Conservation (phyloP, 2,329 filamentous ascomycete genomes). For the Orbilia quercus region DNA sequence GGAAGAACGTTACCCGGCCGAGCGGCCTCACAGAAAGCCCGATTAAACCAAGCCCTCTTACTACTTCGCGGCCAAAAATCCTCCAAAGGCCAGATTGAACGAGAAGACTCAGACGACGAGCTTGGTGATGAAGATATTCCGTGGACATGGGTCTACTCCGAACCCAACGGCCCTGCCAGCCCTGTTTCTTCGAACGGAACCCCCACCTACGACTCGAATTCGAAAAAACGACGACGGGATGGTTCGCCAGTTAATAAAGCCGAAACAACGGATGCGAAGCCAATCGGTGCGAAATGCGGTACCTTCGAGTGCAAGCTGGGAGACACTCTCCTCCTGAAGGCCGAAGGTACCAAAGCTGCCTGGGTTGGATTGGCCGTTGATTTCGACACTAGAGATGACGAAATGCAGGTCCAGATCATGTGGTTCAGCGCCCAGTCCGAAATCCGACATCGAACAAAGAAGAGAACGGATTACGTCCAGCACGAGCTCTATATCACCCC, state of each 20-base stretch:
- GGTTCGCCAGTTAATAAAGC: constrained; percentile 56
- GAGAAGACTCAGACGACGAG: constrained; percentile 90
- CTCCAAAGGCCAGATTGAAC: constrained; percentile 71
- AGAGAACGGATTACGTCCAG: constrained; percentile 79
- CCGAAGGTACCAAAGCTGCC: constrained; percentile 79
- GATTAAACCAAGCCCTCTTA: constrained; percentile 66
- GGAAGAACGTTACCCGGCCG: constrained; percentile 38
- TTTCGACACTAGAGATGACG: constrained; percentile 79
- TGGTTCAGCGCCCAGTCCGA: constrained; percentile 96
- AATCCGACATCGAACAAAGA: constrained; percentile 83
- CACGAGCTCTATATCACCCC: constrained; percentile 94
- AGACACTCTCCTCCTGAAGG: constrained; percentile 86
- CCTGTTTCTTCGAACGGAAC: constrained; percentile 40
- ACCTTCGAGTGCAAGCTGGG: constrained; percentile 82
- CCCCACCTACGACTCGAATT: constrained; percentile 37
- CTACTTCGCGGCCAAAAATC: constrained; percentile 63
- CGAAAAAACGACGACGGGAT: constrained; percentile 50
- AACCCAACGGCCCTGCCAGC: constrained; percentile 19
- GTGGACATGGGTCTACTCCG: constrained; percentile 81
- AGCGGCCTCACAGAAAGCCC: constrained; percentile 62
- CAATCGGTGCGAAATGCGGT: constrained; percentile 85
- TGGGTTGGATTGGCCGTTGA: constrained; percentile 92
- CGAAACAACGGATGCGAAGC: constrained; percentile 65
- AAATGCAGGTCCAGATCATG: constrained; percentile 87
- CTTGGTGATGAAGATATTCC: constrained; percentile 76